Base-by-base conservation (phyloP, 345 rosid genomes). In the Gossypium stocksii region DNA sequence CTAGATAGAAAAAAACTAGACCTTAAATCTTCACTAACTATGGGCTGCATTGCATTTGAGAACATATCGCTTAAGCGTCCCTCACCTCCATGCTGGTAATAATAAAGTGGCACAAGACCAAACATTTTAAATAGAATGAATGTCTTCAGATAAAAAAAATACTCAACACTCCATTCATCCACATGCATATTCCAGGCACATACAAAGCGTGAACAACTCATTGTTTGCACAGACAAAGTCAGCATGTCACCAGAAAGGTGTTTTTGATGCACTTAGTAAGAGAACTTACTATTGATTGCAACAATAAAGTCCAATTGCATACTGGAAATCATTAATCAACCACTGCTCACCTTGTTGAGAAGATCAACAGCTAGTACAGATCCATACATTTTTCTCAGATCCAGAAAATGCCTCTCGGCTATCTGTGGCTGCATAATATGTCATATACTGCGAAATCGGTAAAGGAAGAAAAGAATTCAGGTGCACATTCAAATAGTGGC, bases 401-500 rank as follows among this genome's bases (percentile, higher is more conserved):
- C 98, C 84, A 93, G 87, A 86, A 93, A 88, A 83, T 95, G 99
- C 62, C 98, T 90, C 84, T 95, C 97, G 44, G 80, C 87, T 66
- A 83, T 85, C 71, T 82, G 87, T 68, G 91, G 80, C 98, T 93
- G 91, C 80, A 76, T 7, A 72, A 73, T 44, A 82, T 59, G 77
- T 19, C 51, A 72, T 72, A 65, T 49, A 25, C 7, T 54, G 61
- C 25, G 54, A 19, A 75, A 70, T 73, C 68, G 69, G 71, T 14
- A 34, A 72, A 41, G 77, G 71, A 52, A 34, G 63, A 63, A 64
- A 34, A 61, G 67, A 43, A 38, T 58, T 46, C 54, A 56, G 48
- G 59, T 27, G 66, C 58, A 81, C 62, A 43, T 62, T 70, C 74
- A 29, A 7, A 29, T 17, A 59, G 61, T 66, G 54, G 59, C 23